Percentiles rank a stretch among this genome's conserved stretches.
These are phyloP conservation scores for Pseudocercospora fuligena DNA, from an alignment of 2,329 filamentous ascomycete species.

Conservation along the genomic window DNA sequence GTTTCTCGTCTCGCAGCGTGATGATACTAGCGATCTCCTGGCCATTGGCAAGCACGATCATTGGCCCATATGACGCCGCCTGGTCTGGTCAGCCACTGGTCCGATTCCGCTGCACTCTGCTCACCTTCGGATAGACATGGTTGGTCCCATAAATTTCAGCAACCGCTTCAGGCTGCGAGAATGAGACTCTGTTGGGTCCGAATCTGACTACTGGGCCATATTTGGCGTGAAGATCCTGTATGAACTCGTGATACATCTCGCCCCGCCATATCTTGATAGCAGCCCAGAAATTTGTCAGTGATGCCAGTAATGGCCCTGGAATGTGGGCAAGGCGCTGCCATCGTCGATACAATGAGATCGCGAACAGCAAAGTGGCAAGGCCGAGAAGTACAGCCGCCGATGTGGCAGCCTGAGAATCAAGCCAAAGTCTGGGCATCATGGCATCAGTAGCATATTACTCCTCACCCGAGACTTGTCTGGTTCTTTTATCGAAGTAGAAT, in stretches of 20 bases:
- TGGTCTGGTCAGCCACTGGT: neutral
- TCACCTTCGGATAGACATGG: constrained; percentile 9
- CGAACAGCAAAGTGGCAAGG: neutral
- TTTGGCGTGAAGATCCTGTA: constrained; percentile 41
- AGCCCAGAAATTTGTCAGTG: constrained; percentile 23
- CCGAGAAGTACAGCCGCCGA: neutral
- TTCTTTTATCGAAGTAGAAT: neutral
- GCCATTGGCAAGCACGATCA: constrained; percentile 19
- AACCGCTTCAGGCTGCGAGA: constrained; percentile 17
- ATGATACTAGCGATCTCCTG: constrained; percentile 20
- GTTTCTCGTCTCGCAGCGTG: constrained; percentile 20
- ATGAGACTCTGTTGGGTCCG: constrained; percentile 36
- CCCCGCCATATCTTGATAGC: constrained; percentile 20
- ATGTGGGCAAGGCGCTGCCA: constrained; percentile 9
- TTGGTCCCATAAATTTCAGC: constrained; percentile 20
- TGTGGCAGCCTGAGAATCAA: neutral
- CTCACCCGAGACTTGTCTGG: neutral
- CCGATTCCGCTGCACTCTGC: neutral
- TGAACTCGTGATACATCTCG: constrained; percentile 24
- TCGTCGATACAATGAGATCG: neutral
- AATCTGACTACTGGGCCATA: constrained; percentile 38
- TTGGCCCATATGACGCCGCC: constrained; percentile 20
- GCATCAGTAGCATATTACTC: neutral
- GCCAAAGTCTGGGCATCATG: neutral
- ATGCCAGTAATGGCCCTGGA: constrained; percentile 19